A percentile compares a stretch with the other conserved stretches of the same genome.
Evolutionary conservation across 805 yeast genomes (phyloP).

Genomic region (Starmerella powellii): DNA sequence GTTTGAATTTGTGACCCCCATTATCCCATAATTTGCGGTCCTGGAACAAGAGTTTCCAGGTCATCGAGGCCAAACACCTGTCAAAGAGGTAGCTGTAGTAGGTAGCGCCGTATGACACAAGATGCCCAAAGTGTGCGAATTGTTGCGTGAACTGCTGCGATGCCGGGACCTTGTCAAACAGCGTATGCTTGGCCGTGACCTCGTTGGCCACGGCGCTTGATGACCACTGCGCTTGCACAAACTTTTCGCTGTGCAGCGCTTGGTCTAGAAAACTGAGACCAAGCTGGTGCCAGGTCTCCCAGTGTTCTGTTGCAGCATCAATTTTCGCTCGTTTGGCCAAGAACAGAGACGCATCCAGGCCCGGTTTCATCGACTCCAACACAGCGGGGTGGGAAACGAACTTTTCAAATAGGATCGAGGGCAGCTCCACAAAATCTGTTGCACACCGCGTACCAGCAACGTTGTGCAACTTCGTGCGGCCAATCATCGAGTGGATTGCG

Average conservation of each 20-base stretch:
- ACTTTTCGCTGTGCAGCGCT: slow-evolving; percentile 43
- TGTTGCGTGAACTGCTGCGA: slow-evolving; percentile 46
- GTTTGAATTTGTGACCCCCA: slow-evolving; percentile 66
- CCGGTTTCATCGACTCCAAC: slow-evolving; percentile 32
- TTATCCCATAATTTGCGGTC: slow-evolving; percentile 55
- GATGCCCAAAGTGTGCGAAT: slow-evolving; percentile 91
- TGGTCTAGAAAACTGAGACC: slow-evolving; percentile 88
- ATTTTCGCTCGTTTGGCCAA: slow-evolving; percentile 10
- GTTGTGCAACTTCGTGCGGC: slow-evolving; percentile 78
- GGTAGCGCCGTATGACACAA: slow-evolving; percentile 86
- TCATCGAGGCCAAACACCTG: slow-evolving; percentile 77
- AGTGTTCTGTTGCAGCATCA: slow-evolving; percentile 35
- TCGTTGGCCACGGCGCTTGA: slow-evolving; percentile 43
- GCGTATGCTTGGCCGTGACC: slow-evolving; percentile 45
- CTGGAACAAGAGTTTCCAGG: slow-evolving; percentile 65
- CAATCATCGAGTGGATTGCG: slow-evolving; percentile 95
- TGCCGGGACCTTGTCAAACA: slow-evolving; percentile 44
- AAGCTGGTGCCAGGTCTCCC: slow-evolving; percentile 76
- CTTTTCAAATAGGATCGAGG: slow-evolving; percentile 91
- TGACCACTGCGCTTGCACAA: not conserved
- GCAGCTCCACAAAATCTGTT: slow-evolving; percentile 92
- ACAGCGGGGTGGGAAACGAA: slow-evolving; percentile 78
- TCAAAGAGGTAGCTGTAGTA: slow-evolving; percentile 87
- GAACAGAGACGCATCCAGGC: slow-evolving; percentile 10
- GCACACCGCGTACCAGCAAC: slow-evolving; percentile 91